Evolutionary conservation across 1,284 basidiomycete species (phyloP), one percentile per base, ranked within the genome.

Genomic region (Singerocomus rubriflavus): DNA sequence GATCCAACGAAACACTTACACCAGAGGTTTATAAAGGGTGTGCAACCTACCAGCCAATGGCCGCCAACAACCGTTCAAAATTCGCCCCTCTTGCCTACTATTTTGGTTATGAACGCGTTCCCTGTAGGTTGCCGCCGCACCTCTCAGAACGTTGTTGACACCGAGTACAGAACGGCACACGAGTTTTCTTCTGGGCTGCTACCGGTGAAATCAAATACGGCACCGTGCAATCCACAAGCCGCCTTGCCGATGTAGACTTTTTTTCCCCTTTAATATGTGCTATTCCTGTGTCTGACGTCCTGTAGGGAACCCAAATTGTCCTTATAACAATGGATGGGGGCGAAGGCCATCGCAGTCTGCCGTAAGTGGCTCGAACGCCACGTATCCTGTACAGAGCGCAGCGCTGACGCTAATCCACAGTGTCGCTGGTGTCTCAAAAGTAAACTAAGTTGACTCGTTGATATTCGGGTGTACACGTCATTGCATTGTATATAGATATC

Each of bases 71-170:
- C 56, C 45, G 21, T 56, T 51, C 53, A 50, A 26, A 48, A 45
- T 55, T 42, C 26, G 39, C 44, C 58, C 54, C 61, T 52, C 42
- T 14, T 26, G 25, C 62, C 59, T 70, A 71, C 74, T 80, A 76
- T 79, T 77, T 78, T 78, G 79, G 75, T 77, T 81, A 84, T 84
- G 82, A 83, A 82, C 72, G 72, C 71, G 48, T 79, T 75, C 64
- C 74, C 77, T 17, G 82, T 84, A 58, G 53, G 79, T 66, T 27
- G 27, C 45, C 52, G 46, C 53, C 40, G 42, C 43, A 25, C 37
- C 48, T 40, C 38, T 35, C 26, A 17, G 31, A 41, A 40, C 32
- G 48, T 29, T 41, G 55, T 58, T 63, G 50, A 60, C 53, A 44
- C 12, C n/a, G 25, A 40, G 26, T 44, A 6, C 54, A 88, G 85